A percentile compares a stretch with the other conserved stretches of the same genome.
Conservation (phyloP, 257 asterid genomes). For the Verbena officinalis region DNA sequence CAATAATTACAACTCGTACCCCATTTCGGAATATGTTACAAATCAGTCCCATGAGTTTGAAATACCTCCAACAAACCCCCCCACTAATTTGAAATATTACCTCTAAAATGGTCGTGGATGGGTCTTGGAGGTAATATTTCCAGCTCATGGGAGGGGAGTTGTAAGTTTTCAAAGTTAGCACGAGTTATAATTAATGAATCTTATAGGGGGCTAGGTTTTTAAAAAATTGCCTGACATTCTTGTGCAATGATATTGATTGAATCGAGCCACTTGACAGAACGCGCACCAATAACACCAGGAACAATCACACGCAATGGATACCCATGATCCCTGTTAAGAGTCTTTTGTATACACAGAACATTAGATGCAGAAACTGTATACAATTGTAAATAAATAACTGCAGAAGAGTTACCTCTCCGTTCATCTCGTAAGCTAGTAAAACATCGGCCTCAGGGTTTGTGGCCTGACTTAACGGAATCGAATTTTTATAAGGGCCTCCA, state of each 20-base stretch:
- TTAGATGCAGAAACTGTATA: slow-evolving; percentile 22
- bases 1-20: too few relatives aligned
- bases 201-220: too few relatives aligned
- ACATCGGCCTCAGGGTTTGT: slow-evolving; percentile 83
- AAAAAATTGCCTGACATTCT: slow-evolving; percentile 87
- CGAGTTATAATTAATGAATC: too few relatives aligned
- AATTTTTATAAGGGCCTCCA: slow-evolving; percentile 88
- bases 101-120: too few relatives aligned
- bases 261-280: slow-evolving; percentile 99
- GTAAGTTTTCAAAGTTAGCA: too few relatives aligned
- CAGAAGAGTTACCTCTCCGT: slow-evolving; percentile 63
- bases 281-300: slow-evolving; percentile 99
- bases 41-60: too few relatives aligned
- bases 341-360: slow-evolving; percentile 38
- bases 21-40: too few relatives aligned
- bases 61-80: too few relatives aligned
- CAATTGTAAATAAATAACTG: background rate
- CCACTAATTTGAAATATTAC: too few relatives aligned
- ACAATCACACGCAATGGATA: slow-evolving; percentile 95
- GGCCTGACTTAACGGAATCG: slow-evolving; percentile 74
- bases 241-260: slow-evolving; percentile 74
- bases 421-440: slow-evolving; percentile 85
- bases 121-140: too few relatives aligned
- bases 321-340: slow-evolving; percentile 97
- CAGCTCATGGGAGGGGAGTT: too few relatives aligned